Base-by-base conservation (phyloP, 352 stramenopile species). In the Blastocystis sp. region DNA sequence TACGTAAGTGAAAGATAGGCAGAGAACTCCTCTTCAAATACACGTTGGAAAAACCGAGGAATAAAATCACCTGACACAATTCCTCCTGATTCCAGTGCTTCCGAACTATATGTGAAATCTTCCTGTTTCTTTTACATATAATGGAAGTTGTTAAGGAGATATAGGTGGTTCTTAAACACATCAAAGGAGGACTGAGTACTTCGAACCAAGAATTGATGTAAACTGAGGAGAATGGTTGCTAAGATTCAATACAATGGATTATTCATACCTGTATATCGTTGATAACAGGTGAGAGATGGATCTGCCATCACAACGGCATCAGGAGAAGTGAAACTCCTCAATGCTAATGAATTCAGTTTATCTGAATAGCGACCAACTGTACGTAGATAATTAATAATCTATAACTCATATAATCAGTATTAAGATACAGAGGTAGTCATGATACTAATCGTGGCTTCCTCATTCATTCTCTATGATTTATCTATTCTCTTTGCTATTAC, bases 301-400 rank as follows among this genome's bases (percentile, higher is more conserved):
- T 84, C 73, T 42, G 53, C 42, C 73, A 66, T 24, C 19, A 84
- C 44, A 24, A 66, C 73, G 1, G 73, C 53, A 22, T 66, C 57
- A 22, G 19, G 33, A 1, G 42, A 66, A 54, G 53, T 35, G 53
- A 68, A 84, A 17, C 56, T 30, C 17, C 27, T 42, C 51, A 84
- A 57, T 37, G 53, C 73, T 24, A 51, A 68, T 7, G 42, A 11
- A 44, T 48, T 44, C 73, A 84, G 51, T 57, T 84, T 58, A 9
- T 68, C 53, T 44, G 48, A 33, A 30, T 51, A 84, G 0, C 7
- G 42, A 37, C 51, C 68, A 44, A 84, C 68, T 24, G 51, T 66
- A 19, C 73, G 73, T 19, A 84, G 51, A 42, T 84, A 84, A 57
- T 84, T 84, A 3, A 64, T 22, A 56, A 84, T 84, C 73, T 84